These are phyloP conservation scores for Phytophthora sp. DNA, from an alignment of 352 stramenopile species.

Conservation along the genomic window DNA sequence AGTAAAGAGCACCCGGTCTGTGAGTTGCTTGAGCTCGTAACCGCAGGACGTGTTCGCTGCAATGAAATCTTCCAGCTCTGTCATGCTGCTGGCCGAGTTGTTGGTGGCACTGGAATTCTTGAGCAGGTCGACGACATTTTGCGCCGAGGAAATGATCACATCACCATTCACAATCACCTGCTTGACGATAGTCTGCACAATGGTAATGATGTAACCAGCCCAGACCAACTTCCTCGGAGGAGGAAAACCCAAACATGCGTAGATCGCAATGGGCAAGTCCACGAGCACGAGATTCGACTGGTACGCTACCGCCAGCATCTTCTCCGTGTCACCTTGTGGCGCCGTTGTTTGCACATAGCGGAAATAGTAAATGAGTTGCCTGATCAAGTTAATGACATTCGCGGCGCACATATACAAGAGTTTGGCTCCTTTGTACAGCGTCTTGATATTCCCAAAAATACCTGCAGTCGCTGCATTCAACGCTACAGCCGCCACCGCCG, in stretches of 20 bases:
- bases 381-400: constrained; percentile 41
- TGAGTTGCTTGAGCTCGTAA: constrained; percentile 29
- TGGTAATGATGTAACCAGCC: constrained; percentile 15
- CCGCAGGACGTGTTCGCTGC: constrained; percentile 23
- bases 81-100: constrained; percentile 10
- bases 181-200: constrained; percentile 31
- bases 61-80: constrained; percentile 27
- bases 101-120: constrained; percentile 18
- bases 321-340: constrained; percentile 43
- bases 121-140: constrained; percentile 29
- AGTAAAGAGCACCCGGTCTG: constrained; percentile 20
- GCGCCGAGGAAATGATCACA: constrained; percentile 21
- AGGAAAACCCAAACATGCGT: constrained; percentile 47
- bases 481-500: constrained; percentile 17
- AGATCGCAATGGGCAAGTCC: constrained; percentile 52
- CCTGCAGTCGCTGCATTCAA: constrained; percentile 25
- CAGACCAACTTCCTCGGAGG: constrained; percentile 19
- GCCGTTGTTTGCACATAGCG: constrained; percentile 36
- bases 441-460: constrained; percentile 16
- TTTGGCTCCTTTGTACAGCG: constrained; percentile 23
- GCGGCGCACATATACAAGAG: constrained; percentile 47
- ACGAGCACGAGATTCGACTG: constrained; percentile 54
- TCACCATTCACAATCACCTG: constrained; percentile 27
- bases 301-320: constrained; percentile 46
- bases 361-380: constrained; percentile 48